A percentile compares a stretch with the other conserved stretches of the same genome.
phyloP scores from a whole-genome alignment of 2,329 filamentous ascomycete species.

The Botrytis paeoniae region DNA sequence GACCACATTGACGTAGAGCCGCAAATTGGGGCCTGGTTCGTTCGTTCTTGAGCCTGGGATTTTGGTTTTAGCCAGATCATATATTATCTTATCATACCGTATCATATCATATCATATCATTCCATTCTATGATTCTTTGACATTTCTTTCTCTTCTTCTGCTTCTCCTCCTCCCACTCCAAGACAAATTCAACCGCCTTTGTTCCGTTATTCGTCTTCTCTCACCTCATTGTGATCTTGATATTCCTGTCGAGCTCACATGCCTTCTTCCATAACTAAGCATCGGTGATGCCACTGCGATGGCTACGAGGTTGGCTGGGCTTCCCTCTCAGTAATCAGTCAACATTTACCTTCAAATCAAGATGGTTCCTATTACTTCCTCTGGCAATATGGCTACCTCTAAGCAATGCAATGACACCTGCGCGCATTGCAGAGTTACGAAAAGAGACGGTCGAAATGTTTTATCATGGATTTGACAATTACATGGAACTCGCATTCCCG shows the following conservation, averaged over 20 bases:
- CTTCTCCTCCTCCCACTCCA: neutral
- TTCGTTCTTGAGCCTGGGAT: neutral
- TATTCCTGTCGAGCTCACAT: slow-evolving; percentile 33
- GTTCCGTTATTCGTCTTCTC: neutral
- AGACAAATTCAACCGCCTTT: neutral
- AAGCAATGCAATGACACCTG: slow-evolving; percentile 49
- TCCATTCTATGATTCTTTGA: neutral
- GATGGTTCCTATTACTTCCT: slow-evolving; percentile 31
- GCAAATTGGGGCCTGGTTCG: neutral
- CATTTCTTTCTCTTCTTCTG: neutral
- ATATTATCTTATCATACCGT: neutral
- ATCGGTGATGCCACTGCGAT: slow-evolving; percentile 40
- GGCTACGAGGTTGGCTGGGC: slow-evolving; percentile 26
- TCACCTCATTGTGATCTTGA: neutral
- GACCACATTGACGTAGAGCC: neutral
- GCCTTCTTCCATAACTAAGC: slow-evolving; percentile 34
- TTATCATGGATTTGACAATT: slow-evolving; percentile 95
- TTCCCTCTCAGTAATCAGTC: slow-evolving; percentile 25
- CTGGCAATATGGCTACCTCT: slow-evolving; percentile 31
- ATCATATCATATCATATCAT: neutral
- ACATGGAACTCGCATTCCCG: slow-evolving; percentile 90
- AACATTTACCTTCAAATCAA: slow-evolving; percentile 23
- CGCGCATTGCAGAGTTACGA: slow-evolving; percentile 53
- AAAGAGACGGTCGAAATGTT: slow-evolving; percentile 74
- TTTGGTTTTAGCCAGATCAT: neutral